Evolutionary conservation across 2,329 filamentous ascomycete species (phyloP).

Genomic region (Ophiocordyceps camponoti-leonardi): DNA sequence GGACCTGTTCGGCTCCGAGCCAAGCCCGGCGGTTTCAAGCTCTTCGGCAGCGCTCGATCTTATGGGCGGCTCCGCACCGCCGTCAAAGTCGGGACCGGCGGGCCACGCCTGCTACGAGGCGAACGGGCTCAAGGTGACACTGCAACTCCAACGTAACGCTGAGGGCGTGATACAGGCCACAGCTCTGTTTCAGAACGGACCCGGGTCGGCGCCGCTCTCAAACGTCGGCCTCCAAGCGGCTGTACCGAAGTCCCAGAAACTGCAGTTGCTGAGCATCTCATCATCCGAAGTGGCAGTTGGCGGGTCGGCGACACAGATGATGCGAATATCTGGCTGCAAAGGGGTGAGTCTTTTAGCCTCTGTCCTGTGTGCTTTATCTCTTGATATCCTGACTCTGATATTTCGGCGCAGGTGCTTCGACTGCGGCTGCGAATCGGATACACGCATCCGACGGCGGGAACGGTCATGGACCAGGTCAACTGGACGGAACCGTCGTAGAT

Average conservation of each 20-base stretch:
- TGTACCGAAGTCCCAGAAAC: constrained; percentile 88
- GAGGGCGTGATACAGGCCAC: constrained; percentile 66
- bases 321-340: constrained; percentile 72
- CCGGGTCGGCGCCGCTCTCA: constrained; percentile 45
- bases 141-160: constrained; percentile 70
- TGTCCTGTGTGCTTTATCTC: not conserved
- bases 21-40: constrained; percentile 17
- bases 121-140: constrained; percentile 64
- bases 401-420: constrained; percentile 52
- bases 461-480: constrained; percentile 83
- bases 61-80: constrained; percentile 34
- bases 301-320: constrained; percentile 73
- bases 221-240: constrained; percentile 80
- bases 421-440: constrained; percentile 77
- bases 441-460: constrained; percentile 48
- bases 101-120: constrained; percentile 67
- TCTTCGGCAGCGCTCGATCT: constrained; percentile 28
- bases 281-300: constrained; percentile 59
- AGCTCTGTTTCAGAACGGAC: constrained; percentile 69
- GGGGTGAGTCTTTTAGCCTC: constrained; percentile 47
- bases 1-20: constrained; percentile 57
- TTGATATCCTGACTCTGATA: too few relatives aligned
- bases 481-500: constrained; percentile 62
- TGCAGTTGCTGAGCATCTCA: constrained; percentile 83
- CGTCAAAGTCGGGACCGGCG: constrained; percentile 22